These are phyloP conservation scores for Trichosporon asahii DNA, from an alignment of 1,284 basidiomycete genomes.

Conservation along the genomic window DNA sequence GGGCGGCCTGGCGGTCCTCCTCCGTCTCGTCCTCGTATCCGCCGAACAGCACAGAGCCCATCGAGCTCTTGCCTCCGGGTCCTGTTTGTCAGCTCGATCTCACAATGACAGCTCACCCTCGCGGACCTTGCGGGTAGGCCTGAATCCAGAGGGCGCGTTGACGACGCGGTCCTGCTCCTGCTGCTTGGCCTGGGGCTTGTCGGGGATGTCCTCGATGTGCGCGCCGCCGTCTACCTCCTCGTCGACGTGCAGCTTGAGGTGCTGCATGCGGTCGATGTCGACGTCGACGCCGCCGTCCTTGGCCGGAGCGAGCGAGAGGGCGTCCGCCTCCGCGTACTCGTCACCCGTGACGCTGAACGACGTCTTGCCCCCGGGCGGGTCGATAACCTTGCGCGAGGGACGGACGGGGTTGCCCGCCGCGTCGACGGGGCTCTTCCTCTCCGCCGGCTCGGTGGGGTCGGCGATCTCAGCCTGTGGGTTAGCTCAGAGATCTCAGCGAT, in stretches of 20 bases:
- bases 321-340: constrained; percentile 50
- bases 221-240: constrained; percentile 43
- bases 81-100: constrained; percentile 27
- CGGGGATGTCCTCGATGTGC: constrained; percentile 35
- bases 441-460: constrained; percentile 41
- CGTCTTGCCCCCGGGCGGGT: constrained; percentile 48
- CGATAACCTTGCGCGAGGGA: constrained; percentile 48
- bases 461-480: constrained; percentile 47
- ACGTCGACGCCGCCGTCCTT: constrained; percentile 45
- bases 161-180: constrained; percentile 22
- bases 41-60: constrained; percentile 46
- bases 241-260: constrained; percentile 46
- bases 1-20: constrained; percentile 32
- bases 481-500: neutral
- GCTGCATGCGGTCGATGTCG: constrained; percentile 46
- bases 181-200: neutral
- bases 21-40: constrained; percentile 46
- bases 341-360: constrained; percentile 41
- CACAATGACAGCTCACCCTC: constrained; percentile 37
- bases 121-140: constrained; percentile 48
- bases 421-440: constrained; percentile 32
- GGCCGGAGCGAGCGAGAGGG: constrained; percentile 48
- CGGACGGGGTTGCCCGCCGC: constrained; percentile 36
- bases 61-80: constrained; percentile 46
- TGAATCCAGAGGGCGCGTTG: constrained; percentile 45